Evolutionary conservation across 2,329 filamentous ascomycete genomes (phyloP), one percentile per base, ranked within the genome.

Genomic region (Fusarium humuli): DNA sequence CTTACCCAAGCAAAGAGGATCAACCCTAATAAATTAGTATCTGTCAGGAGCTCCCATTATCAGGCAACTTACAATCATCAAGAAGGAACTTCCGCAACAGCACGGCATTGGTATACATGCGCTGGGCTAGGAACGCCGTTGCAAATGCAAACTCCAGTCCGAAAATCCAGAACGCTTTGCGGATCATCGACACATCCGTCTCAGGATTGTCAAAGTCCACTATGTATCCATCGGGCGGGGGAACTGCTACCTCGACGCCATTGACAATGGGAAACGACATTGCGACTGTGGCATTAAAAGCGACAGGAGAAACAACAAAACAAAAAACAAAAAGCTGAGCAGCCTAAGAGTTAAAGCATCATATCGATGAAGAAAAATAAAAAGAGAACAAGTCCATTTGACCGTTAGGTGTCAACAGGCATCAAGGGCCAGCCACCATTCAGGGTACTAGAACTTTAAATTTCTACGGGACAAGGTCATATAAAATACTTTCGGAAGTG

Each of bases 61-160:
- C 1, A 9, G 3, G 6, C 6, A 12, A 62, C 61, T 22, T 27
- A 64, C 61, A 64, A 2, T 64, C 61, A 9, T 64, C 61, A n/a
- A 64, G 22, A 23, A 48, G 22, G 6, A 64, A 64, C 3, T 64
- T 64, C 0, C 61, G 48, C 14, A 64, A 27, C 6, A 64, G 7
- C 3, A 64, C 58, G 3, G 34, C 58, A 44, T 64, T 64, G 3
- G 61, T 64, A 25, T 64, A 64, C 61, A 64, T 63, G 13, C 61
- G 58, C 23, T 64, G 61, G 0, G 58, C 61, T 18, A 64, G 16
- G 18, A 64, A 64, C 4, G 16, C 23, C 29, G 58, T 64, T 34
- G 61, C 61, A 25, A 64, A 37, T 1, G 49, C 34, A 48, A 64
- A 64, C 20, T 64, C 61, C 9, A 64, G 10, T 5, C 61, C 59